Evolutionary conservation across 768 basidiomycete genomes (phyloP), one percentile per base, ranked within the genome.

Genomic region (Collybia mongolica): DNA sequence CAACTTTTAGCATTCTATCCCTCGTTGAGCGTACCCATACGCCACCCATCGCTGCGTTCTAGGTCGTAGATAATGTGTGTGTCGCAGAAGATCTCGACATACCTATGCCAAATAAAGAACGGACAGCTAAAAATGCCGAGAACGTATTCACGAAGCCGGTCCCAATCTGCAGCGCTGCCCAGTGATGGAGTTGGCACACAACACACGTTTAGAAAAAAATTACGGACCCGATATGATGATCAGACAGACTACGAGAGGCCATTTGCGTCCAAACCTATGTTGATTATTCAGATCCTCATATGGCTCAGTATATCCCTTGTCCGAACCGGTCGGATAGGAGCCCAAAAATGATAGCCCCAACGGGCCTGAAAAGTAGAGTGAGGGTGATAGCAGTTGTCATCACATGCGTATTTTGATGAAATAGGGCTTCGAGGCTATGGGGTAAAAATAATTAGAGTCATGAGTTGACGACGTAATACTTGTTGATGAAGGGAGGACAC

Each of bases 301-400:
- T 5, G 3, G 35, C 12, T 9, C 23, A 24, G 35, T 5, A 15
- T 20, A 28, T 20, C 26, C 24, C 20, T 24, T 6, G 23, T 12
- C n/a, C 44, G 6, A 11, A 57, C 17, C 46, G 35, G 32, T 57
- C 56, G 32, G 79, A 79, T 14, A 79, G 55, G 17, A 54, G 51
- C 22, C 56, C 56, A 24, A 57, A 54, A 19, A 57, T 32, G 24
- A 44, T 40, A 7, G 80, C 78, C 7, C 80, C 79, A 26, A 72
- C 62, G 11, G 82, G 81, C 51, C 86, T 72, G 72, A 89, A 81
- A n/a, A 89, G 76, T 1, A 89, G 71, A 0, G 86, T 89, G 42
- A 88, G 72, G 9, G 88, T 88, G 62, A 89, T 84, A n/a, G 83
- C 67, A 6, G 76, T 76, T 35, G 82, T 81, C 44, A 55, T 22